phyloP scores from a whole-genome alignment of 768 basidiomycete genomes.

The Mycena capillaripes region DNA sequence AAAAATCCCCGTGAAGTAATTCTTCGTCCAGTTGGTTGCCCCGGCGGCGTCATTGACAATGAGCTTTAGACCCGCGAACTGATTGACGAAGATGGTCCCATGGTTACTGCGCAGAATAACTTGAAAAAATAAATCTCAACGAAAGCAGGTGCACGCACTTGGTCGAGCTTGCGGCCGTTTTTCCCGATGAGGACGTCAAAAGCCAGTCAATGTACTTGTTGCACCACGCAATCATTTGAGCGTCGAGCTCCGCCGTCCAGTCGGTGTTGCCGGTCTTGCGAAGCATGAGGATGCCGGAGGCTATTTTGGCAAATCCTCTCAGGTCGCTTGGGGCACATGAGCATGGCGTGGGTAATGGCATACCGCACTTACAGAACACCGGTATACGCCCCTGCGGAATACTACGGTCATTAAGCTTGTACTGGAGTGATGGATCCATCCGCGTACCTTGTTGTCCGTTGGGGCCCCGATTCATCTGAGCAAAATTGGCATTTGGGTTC shows the following conservation, averaged over 20 bases:
- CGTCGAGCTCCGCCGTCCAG: slow-evolving; percentile 70
- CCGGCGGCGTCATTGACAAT: too few relatives aligned
- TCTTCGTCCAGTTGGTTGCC: too few relatives aligned
- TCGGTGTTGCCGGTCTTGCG: slow-evolving; percentile 60
- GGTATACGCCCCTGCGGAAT: neutral
- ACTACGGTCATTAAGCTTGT: too few relatives aligned
- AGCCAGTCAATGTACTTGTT: slow-evolving; percentile 51
- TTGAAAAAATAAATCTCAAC: too few relatives aligned
- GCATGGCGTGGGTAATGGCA: neutral
- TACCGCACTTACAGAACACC: slow-evolving; percentile 56
- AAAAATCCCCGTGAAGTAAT: too few relatives aligned
- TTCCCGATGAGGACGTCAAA: too few relatives aligned
- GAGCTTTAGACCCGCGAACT: too few relatives aligned
- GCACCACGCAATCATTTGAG: slow-evolving; percentile 63
- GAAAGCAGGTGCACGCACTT: neutral
- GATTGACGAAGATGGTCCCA: too few relatives aligned
- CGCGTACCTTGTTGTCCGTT: slow-evolving; percentile 51
- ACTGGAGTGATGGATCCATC: neutral
- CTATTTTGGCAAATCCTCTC: slow-evolving; percentile 70
- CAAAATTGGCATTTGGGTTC: slow-evolving; percentile 75
- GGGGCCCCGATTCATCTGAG: slow-evolving; percentile 62
- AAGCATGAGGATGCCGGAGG: slow-evolving; percentile 65
- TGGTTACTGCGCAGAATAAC: too few relatives aligned
- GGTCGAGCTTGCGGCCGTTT: too few relatives aligned
- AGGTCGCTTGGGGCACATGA: slow-evolving; percentile 58